These are phyloP conservation scores for Ophiostoma ips DNA, from an alignment of 2,329 filamentous ascomycete species.

Conservation along the genomic window DNA sequence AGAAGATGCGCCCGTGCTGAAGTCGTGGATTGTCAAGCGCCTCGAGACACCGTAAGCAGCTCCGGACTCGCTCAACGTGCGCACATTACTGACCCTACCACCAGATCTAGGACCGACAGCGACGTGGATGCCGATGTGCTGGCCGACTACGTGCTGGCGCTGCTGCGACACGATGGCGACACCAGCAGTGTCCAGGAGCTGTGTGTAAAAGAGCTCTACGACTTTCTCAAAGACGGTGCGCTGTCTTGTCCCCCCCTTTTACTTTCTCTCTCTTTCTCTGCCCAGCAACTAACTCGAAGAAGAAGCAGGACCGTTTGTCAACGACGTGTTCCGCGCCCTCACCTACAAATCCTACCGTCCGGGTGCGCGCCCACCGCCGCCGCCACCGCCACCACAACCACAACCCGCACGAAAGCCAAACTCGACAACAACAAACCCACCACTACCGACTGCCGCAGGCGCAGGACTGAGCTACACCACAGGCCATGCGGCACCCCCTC, in stretches of 20 bases:
- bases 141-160: slow-evolving; percentile 70
- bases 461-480: neutral
- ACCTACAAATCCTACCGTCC: slow-evolving; percentile 42
- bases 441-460: neutral
- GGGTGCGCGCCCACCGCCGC: neutral
- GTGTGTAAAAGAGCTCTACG: slow-evolving; percentile 57
- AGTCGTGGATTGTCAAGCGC: slow-evolving; percentile 64
- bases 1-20: slow-evolving; percentile 48
- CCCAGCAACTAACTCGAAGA: neutral
- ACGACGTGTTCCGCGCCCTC: slow-evolving; percentile 56
- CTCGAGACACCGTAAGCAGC: slow-evolving; percentile 58
- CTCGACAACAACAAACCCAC: neutral
- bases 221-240: slow-evolving; percentile 58
- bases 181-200: slow-evolving; percentile 49
- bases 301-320: slow-evolving; percentile 50
- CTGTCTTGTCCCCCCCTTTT: neutral
- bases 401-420: neutral
- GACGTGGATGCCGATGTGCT: slow-evolving; percentile 73
- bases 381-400: neutral
- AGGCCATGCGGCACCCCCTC: neutral
- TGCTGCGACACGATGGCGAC: slow-evolving; percentile 56
- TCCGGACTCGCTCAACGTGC: neutral
- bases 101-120: slow-evolving; percentile 62
- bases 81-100: neutral
- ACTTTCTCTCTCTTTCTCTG: no score